These are phyloP conservation scores for Coemansia erecta DNA, from an alignment of 192 early-diverging fungal genomes.

Conservation along the genomic window DNA sequence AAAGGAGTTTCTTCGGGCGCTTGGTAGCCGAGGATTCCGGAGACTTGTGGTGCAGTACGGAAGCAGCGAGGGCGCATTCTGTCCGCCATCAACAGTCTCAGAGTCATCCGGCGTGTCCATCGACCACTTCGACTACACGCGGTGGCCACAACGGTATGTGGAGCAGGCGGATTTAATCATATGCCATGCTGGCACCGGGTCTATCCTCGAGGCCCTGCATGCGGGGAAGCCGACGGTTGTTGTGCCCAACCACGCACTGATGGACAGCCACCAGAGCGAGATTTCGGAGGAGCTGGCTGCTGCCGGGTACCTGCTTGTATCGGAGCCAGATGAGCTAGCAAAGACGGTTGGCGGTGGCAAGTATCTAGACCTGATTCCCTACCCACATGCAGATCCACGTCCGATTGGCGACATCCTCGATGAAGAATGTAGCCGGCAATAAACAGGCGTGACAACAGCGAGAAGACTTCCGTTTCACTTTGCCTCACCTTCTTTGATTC, in stretches of 20 bases:
- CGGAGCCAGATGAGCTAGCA: slow-evolving; percentile 20
- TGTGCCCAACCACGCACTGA: slow-evolving; percentile 73
- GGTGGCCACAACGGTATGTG: slow-evolving; percentile 57
- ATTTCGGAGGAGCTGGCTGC: slow-evolving; percentile 67
- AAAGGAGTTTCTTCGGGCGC: slow-evolving; percentile 46
- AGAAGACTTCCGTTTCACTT: background rate
- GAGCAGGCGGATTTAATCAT: slow-evolving; percentile 71
- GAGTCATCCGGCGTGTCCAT: slow-evolving; percentile 14
- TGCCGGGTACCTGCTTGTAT: slow-evolving; percentile 53
- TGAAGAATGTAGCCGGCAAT: slow-evolving; percentile 19
- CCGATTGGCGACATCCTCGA: slow-evolving; percentile 50
- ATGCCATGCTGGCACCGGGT: slow-evolving; percentile 85
- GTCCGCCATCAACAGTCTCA: slow-evolving; percentile 13
- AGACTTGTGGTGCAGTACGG: slow-evolving; percentile 74
- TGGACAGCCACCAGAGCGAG: slow-evolving; percentile 89
- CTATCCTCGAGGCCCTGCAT: slow-evolving; percentile 77
- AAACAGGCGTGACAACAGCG: background rate
- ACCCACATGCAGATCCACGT: slow-evolving; percentile 40
- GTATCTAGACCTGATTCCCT: slow-evolving; percentile 23
- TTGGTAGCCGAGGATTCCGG: slow-evolving; percentile 54
- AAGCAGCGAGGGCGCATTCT: slow-evolving; percentile 31
- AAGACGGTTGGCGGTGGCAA: slow-evolving; percentile 6
- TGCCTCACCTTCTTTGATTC: too few species aligned
- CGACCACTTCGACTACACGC: slow-evolving; percentile 62
- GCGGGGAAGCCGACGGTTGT: slow-evolving; percentile 63